Base-by-base conservation (phyloP, 768 basidiomycete species). In the Pilatotrama ljubarskyi region DNA sequence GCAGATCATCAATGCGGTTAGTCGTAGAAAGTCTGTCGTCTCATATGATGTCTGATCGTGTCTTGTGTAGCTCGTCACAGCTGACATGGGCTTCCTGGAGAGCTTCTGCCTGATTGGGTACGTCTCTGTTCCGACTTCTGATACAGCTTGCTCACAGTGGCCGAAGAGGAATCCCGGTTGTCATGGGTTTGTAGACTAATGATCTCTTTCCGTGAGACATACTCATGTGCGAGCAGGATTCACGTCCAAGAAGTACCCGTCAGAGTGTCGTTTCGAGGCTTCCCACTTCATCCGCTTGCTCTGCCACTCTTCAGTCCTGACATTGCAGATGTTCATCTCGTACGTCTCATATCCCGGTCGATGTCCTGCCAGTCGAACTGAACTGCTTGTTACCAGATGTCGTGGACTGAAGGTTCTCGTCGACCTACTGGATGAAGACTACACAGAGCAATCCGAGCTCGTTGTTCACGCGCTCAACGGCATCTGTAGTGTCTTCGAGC, bases 251-350 rank as follows among this genome's bases (percentile, higher is more conserved):
- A 93, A 90, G 66, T 93, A 92, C 69, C 88, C 95, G 1, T 86
- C 91, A 13, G 95, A 97, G 70, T 97, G 95, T 67, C 86, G 97
- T 36, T 74, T 91, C n/a, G 92, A 98, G 69, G 96, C 95, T 0
- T 98, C 97, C 2, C 87, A 92, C 67, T 98, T 98, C 73, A 92
- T 99, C 52, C 87, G 92, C 25, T 75, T 95, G 14, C 82, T 98
- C 24, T 97, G 96, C 71, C 87, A 94, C 69, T 91, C 94, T 0
- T 98, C 96, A 2, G 88, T 94, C 11, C 75, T 97, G 63, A 99
- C 96, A 1, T 76, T 98, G 38, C 96, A 98, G 70, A 98, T 98
- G 96, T 98, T 98, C 76, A 97, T 98, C 62, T 91, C 94, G 93
- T 95, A 70, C 59, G 93, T 84, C 52, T 25, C 5, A 41, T 9